These are phyloP conservation scores for Cladophialophora psammophila DNA, from an alignment of 2,329 filamentous ascomycete genomes.

Conservation along the genomic window DNA sequence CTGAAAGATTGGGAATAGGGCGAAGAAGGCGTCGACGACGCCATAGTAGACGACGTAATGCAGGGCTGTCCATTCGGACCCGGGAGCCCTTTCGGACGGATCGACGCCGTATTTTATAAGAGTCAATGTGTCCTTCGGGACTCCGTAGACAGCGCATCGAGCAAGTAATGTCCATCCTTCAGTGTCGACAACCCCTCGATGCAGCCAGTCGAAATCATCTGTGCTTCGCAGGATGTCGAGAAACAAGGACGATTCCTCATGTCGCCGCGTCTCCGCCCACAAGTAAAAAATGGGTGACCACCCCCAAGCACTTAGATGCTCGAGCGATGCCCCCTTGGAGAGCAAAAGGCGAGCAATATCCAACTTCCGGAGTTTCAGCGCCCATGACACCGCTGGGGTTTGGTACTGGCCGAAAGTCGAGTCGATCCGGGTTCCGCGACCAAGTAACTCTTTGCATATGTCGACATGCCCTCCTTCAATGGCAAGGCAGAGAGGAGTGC, in stretches of 20 bases:
- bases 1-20: conserved; percentile 3
- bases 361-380: background rate
- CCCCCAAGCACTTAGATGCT: conserved; percentile 8
- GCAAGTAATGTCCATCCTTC: conserved; percentile 1
- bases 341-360: background rate
- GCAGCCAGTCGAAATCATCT: conserved; percentile 1
- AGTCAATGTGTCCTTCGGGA: background rate
- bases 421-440: background rate
- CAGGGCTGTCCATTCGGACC: conserved; percentile 2
- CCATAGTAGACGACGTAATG: background rate
- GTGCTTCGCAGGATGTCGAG: conserved; percentile 6
- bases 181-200: conserved; percentile 5
- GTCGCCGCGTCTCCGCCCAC: background rate
- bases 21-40: background rate
- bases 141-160: conserved; percentile 8
- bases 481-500: background rate
- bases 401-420: conserved; percentile 12
- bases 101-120: conserved; percentile 10
- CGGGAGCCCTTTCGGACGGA: background rate
- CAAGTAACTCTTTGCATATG: conserved; percentile 3
- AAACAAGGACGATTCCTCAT: background rate
- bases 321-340: background rate
- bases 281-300: conserved; percentile 11
- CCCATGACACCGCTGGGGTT: conserved; percentile 1
- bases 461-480: background rate